Evolutionary conservation across 805 yeast species (phyloP), one percentile per base, ranked within the genome.

Genomic region (Saccharomycopsis babjevae): DNA sequence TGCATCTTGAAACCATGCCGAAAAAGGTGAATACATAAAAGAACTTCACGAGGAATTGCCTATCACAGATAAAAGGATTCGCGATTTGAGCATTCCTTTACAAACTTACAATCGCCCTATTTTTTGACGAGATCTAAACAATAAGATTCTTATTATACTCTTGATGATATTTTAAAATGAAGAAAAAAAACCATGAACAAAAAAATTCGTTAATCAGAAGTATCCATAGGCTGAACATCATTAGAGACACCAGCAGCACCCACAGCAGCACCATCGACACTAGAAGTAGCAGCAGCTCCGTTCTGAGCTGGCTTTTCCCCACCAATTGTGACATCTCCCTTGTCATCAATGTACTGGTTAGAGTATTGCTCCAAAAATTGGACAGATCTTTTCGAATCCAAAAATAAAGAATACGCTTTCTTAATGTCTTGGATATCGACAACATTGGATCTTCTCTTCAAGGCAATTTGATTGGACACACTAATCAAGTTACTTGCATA

Each of bases 401-500:
- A 78, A 72, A 94, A 94, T 68, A 94, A 78, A 67, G 87, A 74
- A 73, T 91, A 94, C 57, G 90, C 86, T 70, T 96, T 85, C 77
- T 93, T 89, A 63, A 94, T 81, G 71, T 94, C 99, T 43, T 78
- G 81, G 57, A 89, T 80, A 64, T 86, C 96, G 56, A 91, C 92
- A 32, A 74, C 71, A 56, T 77, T 75, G 57, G 84, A 77, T 75
- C 96, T 86, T 71, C 97, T 84, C 74, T 89, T 90, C 62, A 82
- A 75, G 4, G 97, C 88, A 64, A 93, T 81, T 71, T 90, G 92
- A 70, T 89, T 89, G 10, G 97, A 82, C 10, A 96, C 97, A 15
- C 97, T 81, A 62, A 94, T 86, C 73, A 94, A 81, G 74, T 94
- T 96, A 56, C 96, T 79, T 28, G 97, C 94, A 72, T 94, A 94